These are phyloP conservation scores for Rhytidhysteron rufulum DNA, from an alignment of 2,329 filamentous ascomycete species.

Conservation along the genomic window DNA sequence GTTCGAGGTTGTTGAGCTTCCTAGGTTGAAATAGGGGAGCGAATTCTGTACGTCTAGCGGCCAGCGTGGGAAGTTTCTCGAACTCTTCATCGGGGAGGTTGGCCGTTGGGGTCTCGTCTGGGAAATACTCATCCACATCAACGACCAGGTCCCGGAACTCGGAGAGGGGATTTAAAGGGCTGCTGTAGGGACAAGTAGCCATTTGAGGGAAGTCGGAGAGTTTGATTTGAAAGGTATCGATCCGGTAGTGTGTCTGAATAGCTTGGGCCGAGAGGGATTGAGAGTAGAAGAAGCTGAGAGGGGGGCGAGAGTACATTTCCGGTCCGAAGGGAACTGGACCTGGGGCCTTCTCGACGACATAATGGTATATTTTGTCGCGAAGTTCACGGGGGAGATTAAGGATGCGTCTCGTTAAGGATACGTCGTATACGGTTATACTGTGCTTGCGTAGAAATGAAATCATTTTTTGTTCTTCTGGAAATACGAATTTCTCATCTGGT, in stretches of 20 bases:
- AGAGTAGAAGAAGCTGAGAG: background rate
- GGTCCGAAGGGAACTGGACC: background rate
- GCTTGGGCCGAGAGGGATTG: background rate
- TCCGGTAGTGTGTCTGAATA: background rate
- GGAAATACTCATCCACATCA: background rate
- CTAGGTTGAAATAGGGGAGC: background rate
- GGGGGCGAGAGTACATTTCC: background rate
- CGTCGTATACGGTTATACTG: no score
- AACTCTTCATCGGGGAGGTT: background rate
- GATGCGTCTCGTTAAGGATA: no score
- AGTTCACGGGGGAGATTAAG: no score
- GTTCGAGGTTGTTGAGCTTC: background rate
- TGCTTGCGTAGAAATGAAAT: no score
- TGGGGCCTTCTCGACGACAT: no score
- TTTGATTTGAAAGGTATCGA: background rate
- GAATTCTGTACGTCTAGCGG: background rate
- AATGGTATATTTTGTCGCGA: no score
- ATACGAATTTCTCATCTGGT: no score
- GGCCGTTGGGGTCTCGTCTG: background rate
- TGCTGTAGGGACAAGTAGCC: background rate
- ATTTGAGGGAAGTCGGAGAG: background rate
- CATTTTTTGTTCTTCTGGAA: no score
- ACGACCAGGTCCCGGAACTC: background rate
- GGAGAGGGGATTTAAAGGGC: background rate
- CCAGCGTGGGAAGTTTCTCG: background rate